Base-by-base conservation (phyloP, 495 filamentous ascomycete genomes). In the Jackrogersella multiformis region DNA sequence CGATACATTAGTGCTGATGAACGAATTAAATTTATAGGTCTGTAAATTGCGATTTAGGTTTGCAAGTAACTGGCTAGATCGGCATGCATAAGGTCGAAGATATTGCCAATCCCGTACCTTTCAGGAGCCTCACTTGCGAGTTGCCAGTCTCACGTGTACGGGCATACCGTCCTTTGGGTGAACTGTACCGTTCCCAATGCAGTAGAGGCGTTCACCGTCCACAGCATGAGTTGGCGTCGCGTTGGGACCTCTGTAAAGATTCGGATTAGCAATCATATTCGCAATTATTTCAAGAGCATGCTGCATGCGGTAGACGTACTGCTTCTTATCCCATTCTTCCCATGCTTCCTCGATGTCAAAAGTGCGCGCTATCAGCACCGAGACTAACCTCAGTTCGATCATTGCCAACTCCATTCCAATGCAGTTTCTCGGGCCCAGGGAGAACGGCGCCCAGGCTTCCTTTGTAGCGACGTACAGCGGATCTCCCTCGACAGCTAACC, bases 381-480 rank as follows among this genome's bases (percentile, higher is more conserved):
- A 34, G 12, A 81, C 72, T 24, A 84, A 70, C 46, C 76, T 76
- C 21, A 81, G 68, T 68, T 87, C 83, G 5, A 79, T 73, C 65
- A 85, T 73, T 2, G 81, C 81, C 34, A 87, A 71, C 36, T 82
- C 79, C 71, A 86, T 80, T 0, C 86, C 85, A 20, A 87, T 82
- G 64, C 85, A 88, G 16, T 74, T 77, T 4, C 85, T 62, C 9
- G 85, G 80, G 1, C 85, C 85, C 8, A 76, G 69, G 44, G 83
- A 82, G 58, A 87, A 87, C 15, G 82, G 80, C n/a, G 78, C 69
- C 78, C 78, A 87, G 0, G 82, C 79, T 57, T 77, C 75, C 55
- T 83, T 82, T 5, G 62, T 60, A 24, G 73, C 62, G 16, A 65
- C 54, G 39, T 78, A 66, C 24, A 80, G 63, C 58, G 72, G 74